These are phyloP conservation scores for Phytophthora fragariaefolia DNA, from an alignment of 352 stramenopile species.

Conservation along the genomic window DNA sequence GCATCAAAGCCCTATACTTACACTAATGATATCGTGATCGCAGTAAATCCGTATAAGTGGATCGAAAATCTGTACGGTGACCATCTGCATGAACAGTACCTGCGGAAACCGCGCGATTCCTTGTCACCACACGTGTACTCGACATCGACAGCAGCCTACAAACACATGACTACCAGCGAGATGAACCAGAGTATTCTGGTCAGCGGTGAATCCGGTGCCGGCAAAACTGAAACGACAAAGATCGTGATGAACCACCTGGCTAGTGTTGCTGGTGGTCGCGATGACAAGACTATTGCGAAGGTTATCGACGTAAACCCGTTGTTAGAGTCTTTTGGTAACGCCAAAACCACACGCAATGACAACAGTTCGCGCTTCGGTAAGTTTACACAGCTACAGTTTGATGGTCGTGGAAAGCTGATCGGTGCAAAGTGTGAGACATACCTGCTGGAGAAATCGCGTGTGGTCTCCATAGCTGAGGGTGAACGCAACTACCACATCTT, in stretches of 20 bases:
- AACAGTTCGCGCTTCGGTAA: constrained; percentile 93
- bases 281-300: constrained; percentile 90
- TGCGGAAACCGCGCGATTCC: constrained; percentile 71
- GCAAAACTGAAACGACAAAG: constrained; percentile 98
- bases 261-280: constrained; percentile 79
- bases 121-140: constrained; percentile 86
- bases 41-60: constrained; percentile 98
- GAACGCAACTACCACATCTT: constrained; percentile 99
- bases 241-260: constrained; percentile 92
- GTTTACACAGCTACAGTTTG: constrained; percentile 92
- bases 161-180: constrained; percentile 77
- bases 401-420: constrained; percentile 76
- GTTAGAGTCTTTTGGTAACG: constrained; percentile 95
- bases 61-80: constrained; percentile 93
- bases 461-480: constrained; percentile 94
- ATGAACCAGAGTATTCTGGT: constrained; percentile 91
- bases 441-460: constrained; percentile 96
- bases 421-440: constrained; percentile 94
- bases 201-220: constrained; percentile 86
- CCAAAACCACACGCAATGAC: constrained; percentile 94
- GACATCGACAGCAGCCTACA: constrained; percentile 87
- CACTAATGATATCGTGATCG: constrained; percentile 98
- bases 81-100: constrained; percentile 84
- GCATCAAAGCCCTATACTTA: constrained; percentile 97
- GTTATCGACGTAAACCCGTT: constrained; percentile 94